A percentile compares a stretch with the other conserved stretches of the same genome.
Evolutionary conservation across 768 basidiomycete species (phyloP).

Genomic region (Pleurotus tuber-regium): DNA sequence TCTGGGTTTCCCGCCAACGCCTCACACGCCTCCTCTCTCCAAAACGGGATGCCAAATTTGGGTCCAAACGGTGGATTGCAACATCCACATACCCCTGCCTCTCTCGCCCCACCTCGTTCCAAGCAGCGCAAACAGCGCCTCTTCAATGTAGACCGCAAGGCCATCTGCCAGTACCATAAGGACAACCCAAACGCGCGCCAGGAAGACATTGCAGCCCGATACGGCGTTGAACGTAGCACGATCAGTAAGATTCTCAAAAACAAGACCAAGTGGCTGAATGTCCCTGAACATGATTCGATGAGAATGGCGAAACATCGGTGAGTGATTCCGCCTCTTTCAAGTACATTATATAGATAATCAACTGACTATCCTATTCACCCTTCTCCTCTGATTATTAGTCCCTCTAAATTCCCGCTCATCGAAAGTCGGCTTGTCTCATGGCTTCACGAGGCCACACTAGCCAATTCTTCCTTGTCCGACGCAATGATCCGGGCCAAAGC

Average conservation of each 20-base stretch:
- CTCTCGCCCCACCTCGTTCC: conserved; percentile 27
- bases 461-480: conserved; percentile 56
- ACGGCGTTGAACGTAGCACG: conserved; percentile 87
- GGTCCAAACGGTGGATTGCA: background rate
- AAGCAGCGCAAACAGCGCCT: conserved; percentile 74
- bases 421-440: conserved; percentile 63
- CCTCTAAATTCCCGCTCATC: conserved; percentile 78
- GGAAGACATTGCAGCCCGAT: conserved; percentile 77
- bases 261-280: conserved; percentile 78
- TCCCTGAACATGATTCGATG: conserved; percentile 55
- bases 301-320: conserved; percentile 72
- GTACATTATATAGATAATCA: background rate
- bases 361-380: conserved; percentile 10
- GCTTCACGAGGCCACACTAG: conserved; percentile 53
- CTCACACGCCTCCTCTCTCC: no score
- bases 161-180: conserved; percentile 67
- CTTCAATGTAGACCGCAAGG: conserved; percentile 69
- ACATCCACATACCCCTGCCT: conserved; percentile 4
- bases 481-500: conserved; percentile 62
- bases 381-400: conserved; percentile 38
- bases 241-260: conserved; percentile 90
- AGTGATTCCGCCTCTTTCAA: conserved; percentile 11
- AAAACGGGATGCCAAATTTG: background rate
- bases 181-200: conserved; percentile 70
- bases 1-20: conserved; percentile 16